phyloP scores from a whole-genome alignment of 176 grass and related monocot species.

The Saccharum officinarum region DNA sequence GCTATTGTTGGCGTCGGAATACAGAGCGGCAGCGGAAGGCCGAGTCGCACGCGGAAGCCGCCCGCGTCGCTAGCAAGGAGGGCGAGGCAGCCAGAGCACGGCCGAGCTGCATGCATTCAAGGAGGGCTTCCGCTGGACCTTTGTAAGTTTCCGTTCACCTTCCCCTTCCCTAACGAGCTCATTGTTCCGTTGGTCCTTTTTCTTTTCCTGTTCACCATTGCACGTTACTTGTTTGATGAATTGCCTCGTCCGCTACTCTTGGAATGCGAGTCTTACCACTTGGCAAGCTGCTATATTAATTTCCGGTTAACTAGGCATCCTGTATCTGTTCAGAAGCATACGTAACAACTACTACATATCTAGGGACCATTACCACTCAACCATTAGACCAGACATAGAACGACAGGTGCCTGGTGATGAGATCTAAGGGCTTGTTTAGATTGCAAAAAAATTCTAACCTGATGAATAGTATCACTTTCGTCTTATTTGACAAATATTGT shows the following conservation, averaged over 20 bases:
- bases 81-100: slow-evolving; percentile 61
- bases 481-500: too few species aligned
- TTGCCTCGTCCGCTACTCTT: neutral
- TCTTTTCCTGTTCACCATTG: neutral
- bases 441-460: too few species aligned
- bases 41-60: too few species aligned
- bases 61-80: slow-evolving; percentile 61
- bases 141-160: slow-evolving; percentile 30
- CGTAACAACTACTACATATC: neutral
- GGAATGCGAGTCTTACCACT: neutral
- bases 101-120: slow-evolving; percentile 60
- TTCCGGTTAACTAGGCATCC: neutral
- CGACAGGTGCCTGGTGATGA: too few species aligned
- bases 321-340: neutral
- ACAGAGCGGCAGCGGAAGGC: too few species aligned
- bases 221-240: slow-evolving; percentile 24
- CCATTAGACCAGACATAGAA: too few species aligned
- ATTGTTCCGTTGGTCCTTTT: neutral
- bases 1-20: too few species aligned
- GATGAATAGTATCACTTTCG: too few species aligned
- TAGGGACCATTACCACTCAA: too few species aligned
- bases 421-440: too few species aligned
- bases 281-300: too few species aligned
- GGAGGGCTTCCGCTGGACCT: slow-evolving; percentile 61
- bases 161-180: neutral